phyloP scores from a whole-genome alignment of 1,284 basidiomycete species.

The Phenoliferia sp. region DNA sequence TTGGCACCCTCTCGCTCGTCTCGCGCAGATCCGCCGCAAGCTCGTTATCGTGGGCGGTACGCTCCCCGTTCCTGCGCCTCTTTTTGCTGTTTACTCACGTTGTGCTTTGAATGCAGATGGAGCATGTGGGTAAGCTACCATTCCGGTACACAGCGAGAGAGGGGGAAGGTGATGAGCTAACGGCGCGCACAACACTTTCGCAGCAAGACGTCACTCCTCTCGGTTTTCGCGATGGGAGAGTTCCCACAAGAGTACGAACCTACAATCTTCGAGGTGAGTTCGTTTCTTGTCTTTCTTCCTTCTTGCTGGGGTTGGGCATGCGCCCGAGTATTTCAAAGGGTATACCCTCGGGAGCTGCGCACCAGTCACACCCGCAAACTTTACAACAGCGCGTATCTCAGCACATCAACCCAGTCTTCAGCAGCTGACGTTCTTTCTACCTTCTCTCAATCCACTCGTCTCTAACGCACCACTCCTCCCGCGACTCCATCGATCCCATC shows the following conservation, averaged over 20 bases:
- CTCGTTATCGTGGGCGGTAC: background rate
- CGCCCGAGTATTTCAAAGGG: background rate
- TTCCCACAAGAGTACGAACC: conserved; percentile 54
- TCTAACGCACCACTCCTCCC: no score
- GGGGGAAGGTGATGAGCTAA: background rate
- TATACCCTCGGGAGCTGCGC: background rate
- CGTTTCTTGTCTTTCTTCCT: background rate
- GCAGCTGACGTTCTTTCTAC: no score
- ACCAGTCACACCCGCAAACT: no score
- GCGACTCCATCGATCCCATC: no score
- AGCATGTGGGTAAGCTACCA: background rate
- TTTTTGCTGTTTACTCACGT: background rate
- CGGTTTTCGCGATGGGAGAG: conserved; percentile 89
- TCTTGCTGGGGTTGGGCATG: background rate
- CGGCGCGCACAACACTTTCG: conserved; percentile 36
- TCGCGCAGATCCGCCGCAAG: background rate
- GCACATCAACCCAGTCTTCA: no score
- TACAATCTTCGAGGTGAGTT: conserved; percentile 35
- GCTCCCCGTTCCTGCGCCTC: background rate
- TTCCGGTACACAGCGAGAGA: background rate
- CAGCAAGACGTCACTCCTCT: conserved; percentile 64
- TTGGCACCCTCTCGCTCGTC: background rate
- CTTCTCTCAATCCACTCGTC: no score
- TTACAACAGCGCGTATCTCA: background rate
- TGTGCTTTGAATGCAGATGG: background rate